phyloP scores from a whole-genome alignment of 169 alveolate genomes.

The Plasmodium knowlesi region DNA sequence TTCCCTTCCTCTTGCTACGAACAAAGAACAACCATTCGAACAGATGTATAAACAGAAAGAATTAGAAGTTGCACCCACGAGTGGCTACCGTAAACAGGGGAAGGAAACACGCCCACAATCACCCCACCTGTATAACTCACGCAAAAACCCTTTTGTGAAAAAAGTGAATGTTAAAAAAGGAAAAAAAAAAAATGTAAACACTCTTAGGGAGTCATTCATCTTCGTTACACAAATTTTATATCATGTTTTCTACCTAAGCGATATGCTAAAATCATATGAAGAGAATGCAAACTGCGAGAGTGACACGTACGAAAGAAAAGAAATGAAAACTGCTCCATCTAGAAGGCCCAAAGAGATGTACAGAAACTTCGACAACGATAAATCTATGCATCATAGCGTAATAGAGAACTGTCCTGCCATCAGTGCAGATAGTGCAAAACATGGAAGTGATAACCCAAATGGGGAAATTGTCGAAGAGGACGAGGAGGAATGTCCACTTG shows the following conservation, averaged over 20 bases:
- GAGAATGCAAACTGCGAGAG: constrained; percentile 10
- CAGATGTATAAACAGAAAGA: background rate
- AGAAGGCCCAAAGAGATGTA: background rate
- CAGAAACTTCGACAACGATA: background rate
- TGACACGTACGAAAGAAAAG: background rate
- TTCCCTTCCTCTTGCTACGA: no score
- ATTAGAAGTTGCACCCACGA: no score
- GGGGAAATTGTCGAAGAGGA: background rate
- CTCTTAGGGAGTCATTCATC: constrained; percentile 18
- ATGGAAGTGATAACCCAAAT: background rate
- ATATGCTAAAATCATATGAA: constrained; percentile 28
- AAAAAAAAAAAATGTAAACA: background rate
- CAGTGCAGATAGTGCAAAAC: background rate
- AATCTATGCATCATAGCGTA: background rate
- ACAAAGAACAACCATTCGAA: background rate
- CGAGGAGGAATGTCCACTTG: background rate
- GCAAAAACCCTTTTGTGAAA: constrained; percentile 20
- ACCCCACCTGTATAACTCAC: background rate
- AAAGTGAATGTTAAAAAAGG: constrained; percentile 13
- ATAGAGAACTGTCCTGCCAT: background rate
- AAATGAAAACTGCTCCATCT: background rate
- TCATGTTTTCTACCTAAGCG: constrained; percentile 32
- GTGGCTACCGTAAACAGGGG: background rate
- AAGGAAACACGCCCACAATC: background rate
- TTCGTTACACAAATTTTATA: constrained; percentile 38